Base-by-base conservation (phyloP, 371 early-diverging fungal genomes). In the Rhizopus delemar region DNA sequence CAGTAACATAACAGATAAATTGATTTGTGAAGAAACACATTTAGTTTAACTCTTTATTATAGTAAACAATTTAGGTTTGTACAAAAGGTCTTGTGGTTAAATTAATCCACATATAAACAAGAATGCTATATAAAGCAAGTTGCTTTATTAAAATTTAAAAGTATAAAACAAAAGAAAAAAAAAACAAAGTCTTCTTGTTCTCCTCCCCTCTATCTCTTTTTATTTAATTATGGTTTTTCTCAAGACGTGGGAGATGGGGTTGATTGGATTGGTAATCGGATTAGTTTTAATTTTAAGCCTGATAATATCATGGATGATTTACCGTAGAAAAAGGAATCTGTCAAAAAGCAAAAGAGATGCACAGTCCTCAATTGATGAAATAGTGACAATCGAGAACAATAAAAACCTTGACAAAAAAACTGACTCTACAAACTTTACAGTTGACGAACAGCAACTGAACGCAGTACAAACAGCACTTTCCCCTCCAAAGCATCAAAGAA, bases 381-480 rank as follows among this genome's bases (percentile, higher is more conserved):
- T 45, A 16, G 11, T 43, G 16, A 16, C 45, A n/a, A 11, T 41
- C 29, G 43, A 45, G 33, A 15, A 45, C 45, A 45, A 45, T 15
- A 35, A 32, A 22, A 3, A n/a, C 12, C n/a, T 31, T 43, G 3
- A 55, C 15, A 16, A 55, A 9, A 28, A 4, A 33, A 9, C 29
- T 31, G 41, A 43, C 3, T 43, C 13, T 43, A 34, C 29, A 33
- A 15, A 15, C 2, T 5, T 3, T 41, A 15, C 5, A 16, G 31
- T 6, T 4, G n/a, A 43, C 4, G 45, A 22, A 13, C 29, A 41
- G 31, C 15, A 29, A 12, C n/a, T 43, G 15, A 35, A 34, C 5
- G 12, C 9, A 32, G 54, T 43, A 3, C 55, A 54, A 22, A 59
- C 59, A 15, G 46, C 41, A 34, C 22, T 62, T 2, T 62, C 62